Evolutionary conservation across 768 basidiomycete species (phyloP).

Genomic region (Harrya chromipes): DNA sequence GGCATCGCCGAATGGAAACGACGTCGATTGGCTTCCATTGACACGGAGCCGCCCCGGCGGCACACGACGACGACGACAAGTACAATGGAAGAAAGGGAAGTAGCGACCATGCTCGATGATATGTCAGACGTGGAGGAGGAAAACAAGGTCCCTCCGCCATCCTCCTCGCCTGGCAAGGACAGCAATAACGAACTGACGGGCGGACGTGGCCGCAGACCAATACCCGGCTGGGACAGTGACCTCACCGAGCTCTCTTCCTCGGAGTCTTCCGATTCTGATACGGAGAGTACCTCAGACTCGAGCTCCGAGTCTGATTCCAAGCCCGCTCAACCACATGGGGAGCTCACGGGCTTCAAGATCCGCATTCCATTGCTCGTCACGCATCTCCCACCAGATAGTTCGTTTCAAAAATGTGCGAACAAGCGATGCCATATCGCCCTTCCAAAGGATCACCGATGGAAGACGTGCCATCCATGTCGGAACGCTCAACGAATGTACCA

Average conservation of each 20-base stretch:
- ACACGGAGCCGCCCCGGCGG: background rate
- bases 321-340: background rate
- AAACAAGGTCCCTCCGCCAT: background rate
- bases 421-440: constrained; percentile 35
- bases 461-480: constrained; percentile 43
- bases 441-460: constrained; percentile 36
- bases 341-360: constrained; percentile 12
- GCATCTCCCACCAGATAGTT: constrained; percentile 8
- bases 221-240: constrained; percentile 25
- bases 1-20: constrained; percentile 19
- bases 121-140: constrained; percentile 2
- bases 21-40: background rate
- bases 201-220: background rate
- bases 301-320: background rate
- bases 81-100: background rate
- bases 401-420: constrained; percentile 31
- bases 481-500: constrained; percentile 36
- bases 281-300: constrained; percentile 1
- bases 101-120: background rate
- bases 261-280: constrained; percentile 1
- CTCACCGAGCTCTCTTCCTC: constrained; percentile 20
- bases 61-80: background rate
- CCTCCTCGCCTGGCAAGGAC: constrained; percentile 4
- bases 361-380: constrained; percentile 21
- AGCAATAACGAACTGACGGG: background rate